Percentiles rank a stretch among this genome's conserved stretches.
These are phyloP conservation scores for Noccaea bulbosa DNA, from an alignment of 345 rosid genomes.

Conservation along the genomic window DNA sequence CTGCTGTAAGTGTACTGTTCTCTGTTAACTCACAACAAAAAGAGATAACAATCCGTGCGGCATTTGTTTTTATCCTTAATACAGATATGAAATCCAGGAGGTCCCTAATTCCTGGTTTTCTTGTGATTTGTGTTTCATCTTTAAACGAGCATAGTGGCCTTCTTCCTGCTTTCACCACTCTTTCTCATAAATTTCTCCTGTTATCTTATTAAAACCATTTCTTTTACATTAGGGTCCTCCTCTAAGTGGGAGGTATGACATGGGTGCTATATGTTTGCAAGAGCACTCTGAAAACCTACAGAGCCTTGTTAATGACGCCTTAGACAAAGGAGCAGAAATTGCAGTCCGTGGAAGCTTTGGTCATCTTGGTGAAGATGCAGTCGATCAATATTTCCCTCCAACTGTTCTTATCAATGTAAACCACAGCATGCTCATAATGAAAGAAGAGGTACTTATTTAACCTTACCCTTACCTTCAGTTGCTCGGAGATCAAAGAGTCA, in stretches of 20 bases:
- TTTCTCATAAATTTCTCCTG: constrained; percentile 15
- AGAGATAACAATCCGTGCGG: background rate
- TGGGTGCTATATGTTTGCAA: constrained; percentile 98
- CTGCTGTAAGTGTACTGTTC: constrained; percentile 68
- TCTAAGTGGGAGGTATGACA: constrained; percentile 82
- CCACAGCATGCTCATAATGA: constrained; percentile 93
- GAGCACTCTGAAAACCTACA: constrained; percentile 94
- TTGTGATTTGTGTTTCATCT: constrained; percentile 21
- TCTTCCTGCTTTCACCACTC: constrained; percentile 14
- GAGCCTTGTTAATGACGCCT: constrained; percentile 79
- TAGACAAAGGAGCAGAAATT: constrained; percentile 90
- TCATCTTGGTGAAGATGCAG: constrained; percentile 86
- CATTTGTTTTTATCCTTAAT: constrained; percentile 7
- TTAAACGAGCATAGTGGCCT: background rate
- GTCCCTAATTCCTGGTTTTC: background rate
- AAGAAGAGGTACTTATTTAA: constrained; percentile 79
- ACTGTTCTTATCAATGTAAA: constrained; percentile 80
- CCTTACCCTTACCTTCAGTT: background rate
- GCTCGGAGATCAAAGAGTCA: background rate
- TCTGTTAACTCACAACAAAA: background rate
- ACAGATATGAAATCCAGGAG: constrained; percentile 2
- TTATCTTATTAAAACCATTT: background rate
- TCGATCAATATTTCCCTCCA: constrained; percentile 95
- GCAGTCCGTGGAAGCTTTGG: constrained; percentile 95
- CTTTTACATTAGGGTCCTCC: constrained; percentile 82